Evolutionary conservation across 768 basidiomycete species (phyloP), one percentile per base, ranked within the genome.

Genomic region (Boletus huronensis): DNA sequence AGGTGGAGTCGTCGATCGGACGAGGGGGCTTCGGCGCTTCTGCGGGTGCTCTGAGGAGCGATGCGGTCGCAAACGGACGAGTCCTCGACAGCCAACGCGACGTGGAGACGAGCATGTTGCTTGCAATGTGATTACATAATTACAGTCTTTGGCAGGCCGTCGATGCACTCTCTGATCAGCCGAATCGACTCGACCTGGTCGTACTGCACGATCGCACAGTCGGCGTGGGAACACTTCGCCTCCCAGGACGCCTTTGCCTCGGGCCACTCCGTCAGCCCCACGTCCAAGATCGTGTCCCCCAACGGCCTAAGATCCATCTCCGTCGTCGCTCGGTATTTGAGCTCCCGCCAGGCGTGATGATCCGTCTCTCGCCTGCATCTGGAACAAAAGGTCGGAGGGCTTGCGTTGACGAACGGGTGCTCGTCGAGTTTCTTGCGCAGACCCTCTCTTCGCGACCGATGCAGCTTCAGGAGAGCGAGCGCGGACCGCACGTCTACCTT

Each of bases 1-100:
- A 94, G 0, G 96, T 98, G 34, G 92, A 94, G 71, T 96, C 94
- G 68, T 93, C 87, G 55, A 95, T 89, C 5, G 91, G 78, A 48
- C 79, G 84, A 0, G 90, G 90, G 13, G 89, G 87, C 67, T 82
- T 85, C 16, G 89, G 87, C 25, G 77, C 78, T n/a, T 63, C 60
- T 44, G 40, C 48, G n/a, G 63, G 50, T 3, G 45, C 32, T 46
- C 60, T 58, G 40, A 65, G 53, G 25, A 58, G 17, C n/a, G 54
- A 46, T 0, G 62, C 57, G 21, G 55, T 52, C 6, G 62, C 48
- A 46, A 76, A 62, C 1, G 60, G 49, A 28, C 73, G 70, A 19
- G 61, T 14, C 48, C 65, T 57, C 0, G 57, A 45, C 35, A 61
- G 43, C 53, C 58, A 61, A n/a, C 66, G 69, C 44, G 58, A 59